These are phyloP conservation scores for Vigna unguiculata DNA, from an alignment of 306 rosid genomes.

Conservation along the genomic window DNA sequence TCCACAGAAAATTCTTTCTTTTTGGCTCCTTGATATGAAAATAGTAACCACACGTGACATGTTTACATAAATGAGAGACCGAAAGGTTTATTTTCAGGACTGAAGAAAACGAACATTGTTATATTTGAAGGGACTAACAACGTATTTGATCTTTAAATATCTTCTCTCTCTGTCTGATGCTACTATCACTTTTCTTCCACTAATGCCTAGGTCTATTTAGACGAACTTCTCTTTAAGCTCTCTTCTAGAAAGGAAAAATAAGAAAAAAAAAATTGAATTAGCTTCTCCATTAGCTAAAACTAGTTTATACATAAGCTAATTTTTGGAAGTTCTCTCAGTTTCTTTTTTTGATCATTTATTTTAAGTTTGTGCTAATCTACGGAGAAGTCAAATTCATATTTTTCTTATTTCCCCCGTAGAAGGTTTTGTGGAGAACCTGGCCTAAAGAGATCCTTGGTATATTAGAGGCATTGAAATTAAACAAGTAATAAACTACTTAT, in stretches of 20 bases:
- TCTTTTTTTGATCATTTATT: too few species aligned
- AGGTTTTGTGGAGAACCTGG: too few species aligned
- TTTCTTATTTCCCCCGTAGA: too few species aligned
- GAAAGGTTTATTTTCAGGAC: not conserved
- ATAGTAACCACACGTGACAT: not conserved
- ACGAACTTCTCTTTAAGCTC: too few species aligned
- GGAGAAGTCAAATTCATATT: too few species aligned
- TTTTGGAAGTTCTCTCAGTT: too few species aligned
- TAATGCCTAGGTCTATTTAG: not conserved
- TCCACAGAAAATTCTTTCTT: not conserved
- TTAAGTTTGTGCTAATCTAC: too few species aligned
- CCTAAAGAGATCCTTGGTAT: not conserved
- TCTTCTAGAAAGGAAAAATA: too few species aligned
- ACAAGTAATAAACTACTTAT: not conserved
- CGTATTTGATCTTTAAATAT: not conserved
- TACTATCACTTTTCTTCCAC: constrained; percentile 2
- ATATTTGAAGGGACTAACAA: not conserved
- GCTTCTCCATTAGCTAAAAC: too few species aligned
- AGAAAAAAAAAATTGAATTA: too few species aligned
- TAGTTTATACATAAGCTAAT: too few species aligned
- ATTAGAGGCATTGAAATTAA: constrained; percentile 1
- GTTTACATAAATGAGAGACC: not conserved
- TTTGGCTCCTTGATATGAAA: not conserved
- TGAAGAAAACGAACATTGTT: not conserved
- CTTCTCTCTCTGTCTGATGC: not conserved